Evolutionary conservation across 78 protist species (phyloP), one percentile per base, ranked within the genome.

Genomic region (Monocercomonoides exilis): DNA sequence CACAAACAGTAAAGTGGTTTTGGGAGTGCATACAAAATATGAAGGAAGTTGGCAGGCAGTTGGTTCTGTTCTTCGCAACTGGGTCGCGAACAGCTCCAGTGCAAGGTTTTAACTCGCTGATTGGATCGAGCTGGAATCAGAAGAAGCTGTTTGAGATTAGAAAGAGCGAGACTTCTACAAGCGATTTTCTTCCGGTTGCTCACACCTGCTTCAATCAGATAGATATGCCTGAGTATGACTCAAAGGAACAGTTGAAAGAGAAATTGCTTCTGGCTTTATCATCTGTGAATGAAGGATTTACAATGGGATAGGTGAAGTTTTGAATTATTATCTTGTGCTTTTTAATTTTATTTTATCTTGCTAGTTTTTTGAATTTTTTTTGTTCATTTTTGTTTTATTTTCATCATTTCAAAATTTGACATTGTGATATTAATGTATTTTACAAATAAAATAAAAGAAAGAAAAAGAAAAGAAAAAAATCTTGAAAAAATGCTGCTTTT

Each of bases 171-270:
- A n/a, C n/a, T n/a, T n/a, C n/a, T n/a, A n/a, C n/a, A n/a, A 46
- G 5, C 6, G 2, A 36, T 2, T 35, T 29, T 5, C 85, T 81
- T 32, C 85, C 85, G 2, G 34, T 64, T 21, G 33, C 85, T 21
- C 85, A 81, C 35, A 81, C 85, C 32, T 81, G 85, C 46, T 81
- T 81, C 4, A 81, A 81, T 5, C 6, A 46, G 6, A 35, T 81
- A 2, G 29, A 3, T 21, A 35, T 81, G 2, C 85, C 85, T 32
- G 45, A 32, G 34, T 81, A 81, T 81, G 2, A 81, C 36, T 35
- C 32, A 36, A 38, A 81, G 46, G 32, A 81, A 33, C 2, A 6
- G 34, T 2, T 81, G 2, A 81, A 64, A 38, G 85, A 81, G 5
- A 81, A 81, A 81, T 81, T 81, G 44, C 4, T 81, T 33, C 29